Conservation (phyloP, 2,329 filamentous ascomycete species). For the Dactylellina drechsleri region DNA sequence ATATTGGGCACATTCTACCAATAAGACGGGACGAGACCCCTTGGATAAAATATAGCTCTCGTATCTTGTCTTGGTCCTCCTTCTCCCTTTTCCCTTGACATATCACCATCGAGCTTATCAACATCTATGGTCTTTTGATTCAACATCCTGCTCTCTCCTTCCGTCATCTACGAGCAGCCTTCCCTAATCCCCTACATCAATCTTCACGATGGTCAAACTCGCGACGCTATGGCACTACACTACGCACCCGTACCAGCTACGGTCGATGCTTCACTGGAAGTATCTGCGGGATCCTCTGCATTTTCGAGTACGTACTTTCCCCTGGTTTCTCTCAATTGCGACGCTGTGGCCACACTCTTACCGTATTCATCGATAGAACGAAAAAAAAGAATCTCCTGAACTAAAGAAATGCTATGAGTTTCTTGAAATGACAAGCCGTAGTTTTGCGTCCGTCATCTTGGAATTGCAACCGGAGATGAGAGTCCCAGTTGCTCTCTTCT, state of each 20-base stretch:
- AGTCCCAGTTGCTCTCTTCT: conserved; percentile 89
- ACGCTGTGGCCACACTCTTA: neutral
- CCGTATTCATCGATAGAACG: conserved; percentile 64
- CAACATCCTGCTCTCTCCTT: no score
- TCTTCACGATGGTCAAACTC: conserved; percentile 40
- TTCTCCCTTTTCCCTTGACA: no score
- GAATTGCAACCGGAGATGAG: conserved; percentile 95
- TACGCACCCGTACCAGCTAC: conserved; percentile 79
- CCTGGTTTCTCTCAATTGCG: conserved; percentile 4
- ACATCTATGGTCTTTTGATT: no score
- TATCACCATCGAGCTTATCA: no score
- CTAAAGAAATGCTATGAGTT: conserved; percentile 86
- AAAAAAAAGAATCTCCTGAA: conserved; percentile 76
- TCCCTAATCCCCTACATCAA: no score
- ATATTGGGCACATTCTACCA: no score
- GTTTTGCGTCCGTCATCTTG: conserved; percentile 91
- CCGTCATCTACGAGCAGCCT: no score
- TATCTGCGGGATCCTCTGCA: conserved; percentile 56
- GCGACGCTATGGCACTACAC: conserved; percentile 67
- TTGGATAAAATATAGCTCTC: no score
- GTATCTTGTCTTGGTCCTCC: no score
- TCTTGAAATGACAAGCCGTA: conserved; percentile 87
- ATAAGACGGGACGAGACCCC: no score
- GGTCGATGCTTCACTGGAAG: conserved; percentile 89
- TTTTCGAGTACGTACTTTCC: conserved; percentile 27